Base-by-base conservation (phyloP, 352 stramenopile genomes). In the Pythium oligandrum region DNA sequence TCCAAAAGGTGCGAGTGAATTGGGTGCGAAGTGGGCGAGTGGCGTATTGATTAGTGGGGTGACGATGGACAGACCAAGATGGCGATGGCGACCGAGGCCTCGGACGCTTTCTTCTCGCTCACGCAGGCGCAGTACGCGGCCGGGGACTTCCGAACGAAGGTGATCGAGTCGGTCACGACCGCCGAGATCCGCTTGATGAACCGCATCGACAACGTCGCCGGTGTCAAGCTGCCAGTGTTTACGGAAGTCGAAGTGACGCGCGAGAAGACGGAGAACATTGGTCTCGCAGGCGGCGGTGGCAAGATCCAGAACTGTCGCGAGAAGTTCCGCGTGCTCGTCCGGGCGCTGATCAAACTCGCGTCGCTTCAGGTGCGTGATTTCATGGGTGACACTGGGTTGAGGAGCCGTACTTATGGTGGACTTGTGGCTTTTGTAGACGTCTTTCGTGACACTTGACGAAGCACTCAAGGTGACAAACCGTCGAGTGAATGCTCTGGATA, bases 221-320 rank as follows among this genome's bases (percentile, higher is more conserved):
- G 97, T 64, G 97, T 99, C 4, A 99, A 99, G 75, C 77, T 99
- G 12, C 97, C 97, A 3, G 93, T 99, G 52, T 99, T 99, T 67
- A 97, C 90, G 8, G 93, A 97, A 59, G 95, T 97, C 55, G 93
- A 98, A 56, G 96, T 96, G 48, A 96, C 85, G 40, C 82, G 85
- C 4, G 91, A 98, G 42, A 98, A 98, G 72, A 73, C 70, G 48
- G 93, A 98, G 40, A 98, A 96, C 72, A 88, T 99, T 34, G 96
- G 96, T 59, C 78, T 99, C 33, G 85, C 90, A 1, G 93, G 96
- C 42, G 97, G 97, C 72, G 97, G 97, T 63, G 96, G 97, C 62
- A 98, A 99, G 75, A 98, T 99, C 67, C 83, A 98, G 60, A 88
- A 96, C 64, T 98, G 84, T 50, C 80, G 80, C 37, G 87, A 95